phyloP scores from a whole-genome alignment of 2,329 filamentous ascomycete species.

The Trichophyton benhamiae region DNA sequence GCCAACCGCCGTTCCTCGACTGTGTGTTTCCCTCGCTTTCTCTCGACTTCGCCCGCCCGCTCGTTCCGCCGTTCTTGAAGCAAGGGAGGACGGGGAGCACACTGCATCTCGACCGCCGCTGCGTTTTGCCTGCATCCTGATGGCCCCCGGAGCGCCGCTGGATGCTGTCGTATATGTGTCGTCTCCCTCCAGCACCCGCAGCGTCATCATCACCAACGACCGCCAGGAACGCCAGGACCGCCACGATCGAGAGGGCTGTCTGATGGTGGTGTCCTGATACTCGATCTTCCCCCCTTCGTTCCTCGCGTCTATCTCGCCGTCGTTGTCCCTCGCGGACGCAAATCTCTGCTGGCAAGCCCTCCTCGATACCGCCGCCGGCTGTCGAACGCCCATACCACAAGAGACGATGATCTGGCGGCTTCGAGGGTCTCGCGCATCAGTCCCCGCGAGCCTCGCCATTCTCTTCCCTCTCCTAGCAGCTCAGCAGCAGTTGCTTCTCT shows the following conservation, averaged over 20 bases:
- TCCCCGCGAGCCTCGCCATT: slow-evolving; percentile 46
- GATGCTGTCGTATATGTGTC: neutral
- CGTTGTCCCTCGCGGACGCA: neutral
- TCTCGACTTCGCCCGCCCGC: neutral
- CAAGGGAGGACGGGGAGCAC: neutral
- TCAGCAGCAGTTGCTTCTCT: slow-evolving; percentile 48
- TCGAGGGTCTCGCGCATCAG: slow-evolving; percentile 44
- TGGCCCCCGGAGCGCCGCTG: neutral
- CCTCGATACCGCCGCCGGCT: too few species aligned
- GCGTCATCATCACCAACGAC: neutral
- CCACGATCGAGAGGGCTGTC: neutral
- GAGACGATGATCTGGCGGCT: slow-evolving; percentile 52
- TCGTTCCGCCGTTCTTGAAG: neutral
- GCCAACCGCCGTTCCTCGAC: neutral
- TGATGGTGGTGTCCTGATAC: neutral
- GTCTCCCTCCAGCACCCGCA: neutral
- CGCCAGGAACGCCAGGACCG: neutral
- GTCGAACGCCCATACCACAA: too few species aligned
- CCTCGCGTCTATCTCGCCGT: neutral
- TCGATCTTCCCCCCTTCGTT: neutral
- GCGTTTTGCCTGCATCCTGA: neutral
- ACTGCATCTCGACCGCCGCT: neutral
- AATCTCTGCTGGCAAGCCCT: neutral
- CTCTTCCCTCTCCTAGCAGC: slow-evolving; percentile 49
- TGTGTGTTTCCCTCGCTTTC: slow-evolving; percentile 1